These are phyloP conservation scores for Austroboletus olivaceoglutinosus DNA, from an alignment of 1,284 basidiomycete genomes.

Conservation along the genomic window DNA sequence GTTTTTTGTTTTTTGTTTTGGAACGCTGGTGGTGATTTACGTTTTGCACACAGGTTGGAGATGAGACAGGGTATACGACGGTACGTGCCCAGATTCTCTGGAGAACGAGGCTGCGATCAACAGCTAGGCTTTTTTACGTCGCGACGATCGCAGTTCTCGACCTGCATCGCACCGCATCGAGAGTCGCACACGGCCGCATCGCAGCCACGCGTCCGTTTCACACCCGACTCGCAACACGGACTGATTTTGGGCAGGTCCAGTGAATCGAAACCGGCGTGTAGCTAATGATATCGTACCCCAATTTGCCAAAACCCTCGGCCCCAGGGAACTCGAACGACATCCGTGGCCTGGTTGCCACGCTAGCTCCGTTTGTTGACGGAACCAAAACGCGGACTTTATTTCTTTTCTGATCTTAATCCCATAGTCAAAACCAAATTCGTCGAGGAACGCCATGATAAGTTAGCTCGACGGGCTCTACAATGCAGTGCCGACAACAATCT, in stretches of 20 bases:
- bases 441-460: conserved; percentile 12
- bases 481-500: conserved; percentile 2
- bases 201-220: conserved; percentile 3
- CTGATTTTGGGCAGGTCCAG: neutral
- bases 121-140: neutral
- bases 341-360: conserved; percentile 24
- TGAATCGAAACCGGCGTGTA: neutral
- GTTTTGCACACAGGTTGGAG: conserved; percentile 7
- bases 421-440: conserved; percentile 27
- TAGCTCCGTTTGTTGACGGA: conserved; percentile 21
- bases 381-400: conserved; percentile 3
- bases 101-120: neutral
- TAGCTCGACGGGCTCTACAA: conserved; percentile 8
- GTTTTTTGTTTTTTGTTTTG: neutral
- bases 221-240: conserved; percentile 3
- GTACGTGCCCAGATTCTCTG: neutral
- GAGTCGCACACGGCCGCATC: neutral
- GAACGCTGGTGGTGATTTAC: conserved; percentile 13
- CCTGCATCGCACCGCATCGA: neutral
- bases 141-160: neutral
- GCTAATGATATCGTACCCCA: conserved; percentile 13
- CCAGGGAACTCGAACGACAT: conserved; percentile 18
- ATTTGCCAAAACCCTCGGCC: conserved; percentile 24
- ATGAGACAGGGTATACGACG: no score
- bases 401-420: conserved; percentile 15